These are phyloP conservation scores for Populus pruinosa DNA, from an alignment of 345 rosid genomes.

Conservation along the genomic window DNA sequence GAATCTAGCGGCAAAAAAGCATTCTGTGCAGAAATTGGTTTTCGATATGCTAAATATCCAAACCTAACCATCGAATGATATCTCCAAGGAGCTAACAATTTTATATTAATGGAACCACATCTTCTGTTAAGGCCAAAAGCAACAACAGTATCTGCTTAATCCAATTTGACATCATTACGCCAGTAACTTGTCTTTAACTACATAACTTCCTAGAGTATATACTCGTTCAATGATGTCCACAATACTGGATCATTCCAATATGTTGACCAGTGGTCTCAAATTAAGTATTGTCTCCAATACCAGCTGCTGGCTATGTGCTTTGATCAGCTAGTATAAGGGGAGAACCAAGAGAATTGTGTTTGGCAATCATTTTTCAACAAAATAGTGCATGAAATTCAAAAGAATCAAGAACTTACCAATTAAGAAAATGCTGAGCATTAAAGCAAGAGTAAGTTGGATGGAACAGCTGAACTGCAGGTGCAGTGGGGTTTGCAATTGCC, in stretches of 20 bases:
- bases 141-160: neutral
- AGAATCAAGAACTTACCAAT: conserved; percentile 45
- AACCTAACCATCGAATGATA: neutral
- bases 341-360: neutral
- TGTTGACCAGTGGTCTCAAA: neutral
- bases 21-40: neutral
- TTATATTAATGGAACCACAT: neutral
- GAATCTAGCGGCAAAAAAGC: no score
- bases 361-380: neutral
- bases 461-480: conserved; percentile 50
- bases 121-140: neutral
- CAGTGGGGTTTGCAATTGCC: conserved; percentile 44
- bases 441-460: conserved; percentile 55
- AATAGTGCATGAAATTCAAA: neutral
- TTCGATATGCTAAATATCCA: neutral
- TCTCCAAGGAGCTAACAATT: neutral
- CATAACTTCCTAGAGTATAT: neutral
- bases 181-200: neutral
- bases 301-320: neutral
- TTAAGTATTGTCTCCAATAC: neutral
- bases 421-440: conserved; percentile 60
- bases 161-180: neutral
- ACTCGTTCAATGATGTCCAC: neutral
- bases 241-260: neutral
- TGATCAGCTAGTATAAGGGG: neutral